A percentile compares a stretch with the other conserved stretches of the same genome.
Conservation (phyloP, 225 moss, liverwort and hornwort genomes). For the Marchantia polymorpha region DNA sequence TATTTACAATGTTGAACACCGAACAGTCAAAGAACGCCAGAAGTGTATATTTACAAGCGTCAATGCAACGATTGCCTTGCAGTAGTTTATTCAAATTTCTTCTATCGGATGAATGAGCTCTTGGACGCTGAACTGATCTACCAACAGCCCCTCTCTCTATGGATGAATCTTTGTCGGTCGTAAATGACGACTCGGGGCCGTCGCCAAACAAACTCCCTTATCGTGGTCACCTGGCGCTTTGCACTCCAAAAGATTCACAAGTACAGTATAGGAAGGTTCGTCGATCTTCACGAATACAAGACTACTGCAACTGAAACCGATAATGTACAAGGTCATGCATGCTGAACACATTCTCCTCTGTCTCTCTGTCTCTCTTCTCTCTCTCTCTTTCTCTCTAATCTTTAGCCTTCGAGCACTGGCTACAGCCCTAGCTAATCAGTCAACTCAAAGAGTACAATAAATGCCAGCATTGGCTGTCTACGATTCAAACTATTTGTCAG, state of each 20-base stretch:
- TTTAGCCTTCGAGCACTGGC: not conserved
- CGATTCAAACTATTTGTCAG: not conserved
- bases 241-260: not conserved
- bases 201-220: not conserved
- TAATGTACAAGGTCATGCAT: conserved; percentile 4
- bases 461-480: not conserved
- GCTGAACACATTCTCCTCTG: not conserved
- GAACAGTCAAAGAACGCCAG: no score
- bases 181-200: not conserved
- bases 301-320: not conserved
- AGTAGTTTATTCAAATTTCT: conserved; percentile 2
- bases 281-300: not conserved
- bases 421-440: not conserved
- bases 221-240: not conserved
- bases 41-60: not conserved
- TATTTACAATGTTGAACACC: no score
- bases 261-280: not conserved
- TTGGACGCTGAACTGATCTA: no score
- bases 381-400: not conserved
- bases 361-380: not conserved
- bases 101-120: not conserved
- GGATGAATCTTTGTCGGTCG: not conserved
- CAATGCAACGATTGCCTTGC: conserved; percentile 3
- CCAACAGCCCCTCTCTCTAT: not conserved
- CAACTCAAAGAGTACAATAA: not conserved